phyloP scores from a whole-genome alignment of 176 grass and related monocot genomes.

The Stipa capillata region DNA sequence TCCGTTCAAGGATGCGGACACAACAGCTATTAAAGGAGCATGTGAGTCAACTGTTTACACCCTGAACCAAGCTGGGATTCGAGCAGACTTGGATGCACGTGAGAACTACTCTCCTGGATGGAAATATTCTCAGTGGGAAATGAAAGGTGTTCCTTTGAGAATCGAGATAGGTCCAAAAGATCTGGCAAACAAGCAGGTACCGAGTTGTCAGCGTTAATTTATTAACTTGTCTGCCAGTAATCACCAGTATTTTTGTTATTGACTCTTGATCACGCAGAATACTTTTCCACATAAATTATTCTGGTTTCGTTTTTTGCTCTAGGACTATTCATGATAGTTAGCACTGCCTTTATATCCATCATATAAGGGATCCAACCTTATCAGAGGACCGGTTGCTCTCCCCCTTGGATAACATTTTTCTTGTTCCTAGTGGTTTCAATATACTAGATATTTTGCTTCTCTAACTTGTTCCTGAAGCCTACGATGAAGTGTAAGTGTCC shows the following conservation, averaged over 20 bases:
- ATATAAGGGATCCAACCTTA: not conserved
- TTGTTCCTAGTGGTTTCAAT: not conserved
- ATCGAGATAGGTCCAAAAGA: constrained; percentile 92
- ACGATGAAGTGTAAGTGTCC: not conserved
- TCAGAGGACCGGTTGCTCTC: not conserved
- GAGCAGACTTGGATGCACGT: constrained; percentile 53
- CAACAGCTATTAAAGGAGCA: constrained; percentile 49
- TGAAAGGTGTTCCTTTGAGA: constrained; percentile 93
- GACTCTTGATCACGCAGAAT: not conserved
- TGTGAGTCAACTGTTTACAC: constrained; percentile 49
- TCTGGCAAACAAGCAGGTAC: constrained; percentile 85
- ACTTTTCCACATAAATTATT: not conserved
- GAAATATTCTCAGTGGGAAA: constrained; percentile 97
- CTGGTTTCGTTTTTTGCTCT: not conserved
- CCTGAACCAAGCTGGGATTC: constrained; percentile 44
- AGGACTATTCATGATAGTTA: not conserved
- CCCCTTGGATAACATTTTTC: not conserved
- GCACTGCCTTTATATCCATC: not conserved
- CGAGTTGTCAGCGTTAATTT: not conserved
- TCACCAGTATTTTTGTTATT: not conserved
- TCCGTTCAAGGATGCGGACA: constrained; percentile 72
- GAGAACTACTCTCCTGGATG: constrained; percentile 85
- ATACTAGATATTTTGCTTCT: not conserved
- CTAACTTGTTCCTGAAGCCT: not conserved
- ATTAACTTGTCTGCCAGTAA: not conserved